phyloP scores from a whole-genome alignment of 192 early-diverging fungal genomes.

The Coemansia pectinata region DNA sequence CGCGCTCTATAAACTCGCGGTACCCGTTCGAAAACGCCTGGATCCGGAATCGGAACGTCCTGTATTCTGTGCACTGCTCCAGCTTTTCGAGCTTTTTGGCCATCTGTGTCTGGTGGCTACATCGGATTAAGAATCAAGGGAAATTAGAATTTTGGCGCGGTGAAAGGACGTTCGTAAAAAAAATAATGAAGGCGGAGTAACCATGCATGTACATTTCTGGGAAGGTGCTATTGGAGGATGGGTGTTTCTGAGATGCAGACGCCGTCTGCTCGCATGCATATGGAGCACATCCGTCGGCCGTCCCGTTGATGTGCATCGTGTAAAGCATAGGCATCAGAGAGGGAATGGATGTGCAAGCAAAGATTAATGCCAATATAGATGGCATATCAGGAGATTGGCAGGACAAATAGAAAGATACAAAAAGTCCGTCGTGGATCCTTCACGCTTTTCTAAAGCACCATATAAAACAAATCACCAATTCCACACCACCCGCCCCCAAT shows the following conservation, averaged over 20 bases:
- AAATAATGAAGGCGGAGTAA: constrained; percentile 7
- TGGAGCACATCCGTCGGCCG: neutral
- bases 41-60: constrained; percentile 85
- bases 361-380: neutral
- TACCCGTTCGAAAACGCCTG: constrained; percentile 78
- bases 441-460: neutral
- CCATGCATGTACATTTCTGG: constrained; percentile 2
- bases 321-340: neutral
- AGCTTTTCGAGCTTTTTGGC: constrained; percentile 75
- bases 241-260: constrained; percentile 4
- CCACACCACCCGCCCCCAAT: neutral
- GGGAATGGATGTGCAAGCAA: neutral
- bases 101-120: constrained; percentile 73
- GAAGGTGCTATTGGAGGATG: constrained; percentile 1
- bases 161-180: neutral
- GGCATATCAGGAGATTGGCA: neutral
- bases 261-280: neutral
- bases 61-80: constrained; percentile 69
- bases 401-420: neutral
- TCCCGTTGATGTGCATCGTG: neutral
- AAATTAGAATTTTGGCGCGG: neutral
- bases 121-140: neutral
- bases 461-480: neutral
- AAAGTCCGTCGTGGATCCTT: neutral
- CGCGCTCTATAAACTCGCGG: constrained; percentile 63